These are phyloP conservation scores for Elsinoe necatrix DNA, from an alignment of 2,329 filamentous ascomycete genomes.

Conservation along the genomic window DNA sequence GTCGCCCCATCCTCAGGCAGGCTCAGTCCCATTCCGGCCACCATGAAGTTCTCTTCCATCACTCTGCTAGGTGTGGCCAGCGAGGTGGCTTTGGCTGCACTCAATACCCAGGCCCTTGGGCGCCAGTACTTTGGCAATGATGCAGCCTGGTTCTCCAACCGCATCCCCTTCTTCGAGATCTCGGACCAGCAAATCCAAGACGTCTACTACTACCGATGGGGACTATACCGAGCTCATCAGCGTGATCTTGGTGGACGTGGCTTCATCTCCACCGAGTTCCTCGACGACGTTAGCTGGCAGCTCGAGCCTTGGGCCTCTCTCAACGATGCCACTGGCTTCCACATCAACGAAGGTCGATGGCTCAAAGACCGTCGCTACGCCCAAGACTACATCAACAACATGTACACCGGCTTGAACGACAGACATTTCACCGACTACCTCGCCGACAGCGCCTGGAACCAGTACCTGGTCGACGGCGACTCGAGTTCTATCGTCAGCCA, in stretches of 20 bases:
- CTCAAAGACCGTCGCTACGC: conserved; percentile 37
- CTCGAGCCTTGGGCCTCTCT: conserved; percentile 36
- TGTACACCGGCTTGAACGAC: conserved; percentile 34
- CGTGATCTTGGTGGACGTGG: conserved; percentile 36
- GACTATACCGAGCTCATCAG: conserved; percentile 38
- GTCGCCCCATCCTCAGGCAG: background rate
- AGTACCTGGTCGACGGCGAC: conserved; percentile 37
- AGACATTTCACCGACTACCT: conserved; percentile 40
- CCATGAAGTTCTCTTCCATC: conserved; percentile 2
- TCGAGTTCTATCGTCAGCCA: conserved; percentile 26
- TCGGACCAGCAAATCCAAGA: conserved; percentile 33
- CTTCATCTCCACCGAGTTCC: conserved; percentile 40
- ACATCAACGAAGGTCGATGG: conserved; percentile 39
- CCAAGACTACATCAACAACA: conserved; percentile 37
- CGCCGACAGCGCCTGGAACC: conserved; percentile 34
- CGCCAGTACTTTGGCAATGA: conserved; percentile 35
- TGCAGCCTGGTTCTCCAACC: conserved; percentile 33
- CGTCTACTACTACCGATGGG: conserved; percentile 42
- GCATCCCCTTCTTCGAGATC: conserved; percentile 35
- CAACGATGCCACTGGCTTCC: conserved; percentile 39
- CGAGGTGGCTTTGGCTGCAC: conserved; percentile 13
- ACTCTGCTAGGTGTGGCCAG: background rate
- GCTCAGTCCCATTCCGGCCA: background rate
- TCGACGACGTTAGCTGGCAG: conserved; percentile 39
- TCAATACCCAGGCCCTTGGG: conserved; percentile 26